Base-by-base conservation (phyloP, 345 rosid species). In the thale cress (Arabidopsis thaliana) region DNA sequence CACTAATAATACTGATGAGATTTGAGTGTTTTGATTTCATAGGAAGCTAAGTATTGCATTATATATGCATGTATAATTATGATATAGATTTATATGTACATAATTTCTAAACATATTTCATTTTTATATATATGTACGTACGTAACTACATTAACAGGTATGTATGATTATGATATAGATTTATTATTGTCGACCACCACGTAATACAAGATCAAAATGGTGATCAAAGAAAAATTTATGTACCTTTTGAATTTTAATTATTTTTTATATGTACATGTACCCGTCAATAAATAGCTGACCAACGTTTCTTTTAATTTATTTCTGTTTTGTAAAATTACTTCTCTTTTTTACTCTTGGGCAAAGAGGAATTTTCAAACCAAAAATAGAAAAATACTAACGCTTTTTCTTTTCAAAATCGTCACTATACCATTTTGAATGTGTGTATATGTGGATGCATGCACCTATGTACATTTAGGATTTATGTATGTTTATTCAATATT, bases 371-470 rank as follows among this genome's bases (percentile, higher is more conserved):
- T 16, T 9, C 9, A 59, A 57, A 3, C 12, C 28, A 36, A 36
- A 36, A 59, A 55, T 13, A 6, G 22, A 13, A 30, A 53, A 13
- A 6, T 1, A 55, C 0, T 6, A 30, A 28, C 59, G 48, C 2
- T 40, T 4, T 24, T 28, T 28, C 25, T 25, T 25, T 4, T 1
- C 20, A 16, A 4, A 0, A 10, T 51, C n/a, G 58, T 5, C 20
- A 53, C 36, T 53, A 12, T 52, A 14, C 3, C 20, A 14, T 45
- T 25, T 56, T 58, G 4, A 48, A 51, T 41, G 62, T 58, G 45
- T 51, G 46, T 23, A 52, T 24, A 42, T 60, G 10, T 52, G 40
- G 49, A 52, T 42, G 40, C 30, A 53, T 76, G 65, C 51, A 14
- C 40, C 32, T 20, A 42, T 56, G 55, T 44, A 11, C 1, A 53